Evolutionary conservation across 2,329 filamentous ascomycete species (phyloP), one percentile per base, ranked within the genome.

Genomic region (Coleophoma cylindrospora): DNA sequence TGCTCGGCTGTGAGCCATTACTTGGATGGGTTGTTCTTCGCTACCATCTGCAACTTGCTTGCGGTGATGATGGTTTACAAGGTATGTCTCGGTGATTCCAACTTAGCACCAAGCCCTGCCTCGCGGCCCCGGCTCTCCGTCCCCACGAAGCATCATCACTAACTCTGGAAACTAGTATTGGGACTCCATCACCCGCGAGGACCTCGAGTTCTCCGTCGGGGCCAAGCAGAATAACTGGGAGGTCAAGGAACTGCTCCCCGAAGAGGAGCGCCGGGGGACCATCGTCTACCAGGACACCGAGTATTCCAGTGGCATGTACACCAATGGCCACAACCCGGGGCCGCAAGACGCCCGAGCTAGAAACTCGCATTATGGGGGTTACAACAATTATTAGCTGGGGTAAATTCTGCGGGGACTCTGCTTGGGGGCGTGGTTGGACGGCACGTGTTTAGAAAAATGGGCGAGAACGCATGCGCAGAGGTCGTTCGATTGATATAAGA

Each of bases 61-160:
- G 90, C 85, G 12, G 92, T 99, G 54, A 99, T 99, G 94, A 99
- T 97, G 94, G 85, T 99, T 36, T 99, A 99, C 80, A 99, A 99
- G 86, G 90, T 85, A 70, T 55, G 73, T 64, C 49, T 38, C 13
- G 40, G 43, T 46, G 43, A 22, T 17, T 15, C 21, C 22, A 27
- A n/a, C 13, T 17, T 11, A 21, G 36, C 47, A 19, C 19, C 19
- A 19, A 3, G 19, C 3, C 19, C 36, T 50, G 50, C 43, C 15
- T 38, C 27, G 1, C 14, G 40, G 40, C 15, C 19, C 38, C 36
- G 21, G 37, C 34, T 27, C 21, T 41, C 21, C 27, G 4, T 36
- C 22, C 21, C 13, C 22, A 6, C 6, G 4, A 27, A 36, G 36
- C 33, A 13, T 17, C 17, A 17, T 36, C 48, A 34, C 49, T 60